Evolutionary conservation across 306 rosid genomes (phyloP).

Genomic region (Rosa chinensis): DNA sequence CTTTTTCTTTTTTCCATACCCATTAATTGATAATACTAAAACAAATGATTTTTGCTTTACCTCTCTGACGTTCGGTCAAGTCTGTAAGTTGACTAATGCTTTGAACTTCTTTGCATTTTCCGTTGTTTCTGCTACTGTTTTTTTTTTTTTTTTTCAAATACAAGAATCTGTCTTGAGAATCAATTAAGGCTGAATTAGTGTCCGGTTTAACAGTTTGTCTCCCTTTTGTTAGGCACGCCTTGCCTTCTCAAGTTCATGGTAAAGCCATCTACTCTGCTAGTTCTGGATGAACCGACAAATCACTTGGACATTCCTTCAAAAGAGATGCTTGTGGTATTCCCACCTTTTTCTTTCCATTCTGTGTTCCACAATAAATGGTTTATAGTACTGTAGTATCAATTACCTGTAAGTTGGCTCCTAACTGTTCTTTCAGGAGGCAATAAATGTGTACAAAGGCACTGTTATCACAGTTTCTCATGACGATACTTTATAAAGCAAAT

Average conservation of each 20-base stretch:
- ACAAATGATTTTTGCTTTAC: too few species aligned
- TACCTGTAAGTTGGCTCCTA: slow-evolving; percentile 11
- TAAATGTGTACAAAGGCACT: slow-evolving; percentile 76
- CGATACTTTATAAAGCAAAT: slow-evolving; percentile 90
- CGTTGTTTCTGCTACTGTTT: not conserved
- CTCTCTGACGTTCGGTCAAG: not conserved
- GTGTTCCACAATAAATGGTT: not conserved
- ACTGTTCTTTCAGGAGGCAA: slow-evolving; percentile 75
- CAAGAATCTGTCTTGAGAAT: not conserved
- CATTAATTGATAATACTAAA: not conserved
- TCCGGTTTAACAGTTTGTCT: slow-evolving; percentile 1
- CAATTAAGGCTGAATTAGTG: not conserved
- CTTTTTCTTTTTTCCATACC: not conserved
- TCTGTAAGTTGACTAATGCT: not conserved
- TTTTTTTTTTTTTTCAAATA: not conserved
- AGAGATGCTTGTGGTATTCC: slow-evolving; percentile 93
- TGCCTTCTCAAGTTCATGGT: slow-evolving; percentile 98
- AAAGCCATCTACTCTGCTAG: slow-evolving; percentile 83
- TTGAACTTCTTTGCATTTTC: not conserved
- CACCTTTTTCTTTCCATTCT: slow-evolving; percentile 15
- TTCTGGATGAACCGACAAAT: slow-evolving; percentile 95
- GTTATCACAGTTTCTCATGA: slow-evolving; percentile 96
- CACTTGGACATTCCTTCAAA: slow-evolving; percentile 99
- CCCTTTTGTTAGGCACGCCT: slow-evolving; percentile 76
- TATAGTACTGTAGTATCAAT: not conserved